Evolutionary conservation across 257 asterid species (phyloP), one percentile per base, ranked within the genome.

Genomic region (Misopates orontium): DNA sequence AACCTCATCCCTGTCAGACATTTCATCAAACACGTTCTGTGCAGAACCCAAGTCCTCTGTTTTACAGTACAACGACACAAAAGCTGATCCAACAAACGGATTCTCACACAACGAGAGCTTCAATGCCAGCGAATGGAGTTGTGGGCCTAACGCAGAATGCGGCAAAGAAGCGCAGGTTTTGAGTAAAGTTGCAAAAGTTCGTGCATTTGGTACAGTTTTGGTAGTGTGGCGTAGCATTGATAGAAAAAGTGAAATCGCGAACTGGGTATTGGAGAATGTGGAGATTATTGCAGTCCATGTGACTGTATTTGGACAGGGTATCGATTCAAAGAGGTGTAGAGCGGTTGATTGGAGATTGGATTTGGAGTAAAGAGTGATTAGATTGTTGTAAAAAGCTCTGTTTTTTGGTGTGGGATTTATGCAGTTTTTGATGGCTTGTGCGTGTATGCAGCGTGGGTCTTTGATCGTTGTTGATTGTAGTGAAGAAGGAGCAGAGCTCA

Each of bases 271-370:
- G 57, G 94, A 56, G 44, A 75, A 85, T 0, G 84, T 87, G 0
- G 95, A 83, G 76, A 91, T 83, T 18, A 87, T 71, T 39, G 96
- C 71, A 19, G 94, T 80, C 90, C 92, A 91, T 54, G 98, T 83
- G 77, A 80, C 97, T 40, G 83, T 78, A 68, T 91, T 85, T 14
- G 91, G 98, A 47, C 73, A 56, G 9, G 87, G 76, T 39, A 87
- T 89, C 5, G 95, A 66, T 68, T 69, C 68, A 77, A 89, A 91
- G 74, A 91, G 75, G 9, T 75, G 79, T 50, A 81, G 84, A 19
- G 94, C 89, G 2, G 75, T 69, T 39, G 81, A 58, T 10, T 59
- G 78, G 70, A 73, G 84, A 68, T 82, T 78, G 77, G 73, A 64
- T 42, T 76, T 85, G 58, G 96, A 80, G 87, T 91, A 88, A 42